Conservation (phyloP, 2,329 filamentous ascomycete genomes). For the Phaeosphaeria sp. region DNA sequence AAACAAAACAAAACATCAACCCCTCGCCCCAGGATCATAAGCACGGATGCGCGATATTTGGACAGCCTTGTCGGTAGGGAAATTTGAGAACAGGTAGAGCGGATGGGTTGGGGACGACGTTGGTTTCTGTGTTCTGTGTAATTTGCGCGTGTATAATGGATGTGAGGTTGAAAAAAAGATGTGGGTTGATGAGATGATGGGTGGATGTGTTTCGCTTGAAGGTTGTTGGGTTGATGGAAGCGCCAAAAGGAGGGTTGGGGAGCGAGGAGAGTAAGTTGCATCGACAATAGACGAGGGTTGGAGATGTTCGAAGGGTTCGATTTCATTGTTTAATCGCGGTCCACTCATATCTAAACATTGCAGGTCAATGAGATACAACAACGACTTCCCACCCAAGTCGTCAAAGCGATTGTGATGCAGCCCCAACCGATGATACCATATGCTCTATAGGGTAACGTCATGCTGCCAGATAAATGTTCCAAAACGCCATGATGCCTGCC, state of each 20-base stretch:
- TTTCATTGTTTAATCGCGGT: background rate
- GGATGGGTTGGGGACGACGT: background rate
- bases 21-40: background rate
- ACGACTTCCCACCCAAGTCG: constrained; percentile 2
- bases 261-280: background rate
- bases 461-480: constrained; percentile 18
- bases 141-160: too few species aligned
- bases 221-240: too few species aligned
- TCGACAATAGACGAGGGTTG: background rate
- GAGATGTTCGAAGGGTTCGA: background rate
- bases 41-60: background rate
- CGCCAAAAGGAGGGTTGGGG: background rate
- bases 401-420: constrained; percentile 25
- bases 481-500: constrained; percentile 16
- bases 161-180: too few species aligned
- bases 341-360: background rate
- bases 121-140: background rate
- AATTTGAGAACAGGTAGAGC: background rate
- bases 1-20: too few species aligned
- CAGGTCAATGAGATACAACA: background rate
- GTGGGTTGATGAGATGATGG: too few species aligned
- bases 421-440: constrained; percentile 13
- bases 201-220: too few species aligned
- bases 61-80: background rate
- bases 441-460: constrained; percentile 13